Conservation (phyloP, 805 yeast genomes). For the Saccharomycopsis fodiens region DNA sequence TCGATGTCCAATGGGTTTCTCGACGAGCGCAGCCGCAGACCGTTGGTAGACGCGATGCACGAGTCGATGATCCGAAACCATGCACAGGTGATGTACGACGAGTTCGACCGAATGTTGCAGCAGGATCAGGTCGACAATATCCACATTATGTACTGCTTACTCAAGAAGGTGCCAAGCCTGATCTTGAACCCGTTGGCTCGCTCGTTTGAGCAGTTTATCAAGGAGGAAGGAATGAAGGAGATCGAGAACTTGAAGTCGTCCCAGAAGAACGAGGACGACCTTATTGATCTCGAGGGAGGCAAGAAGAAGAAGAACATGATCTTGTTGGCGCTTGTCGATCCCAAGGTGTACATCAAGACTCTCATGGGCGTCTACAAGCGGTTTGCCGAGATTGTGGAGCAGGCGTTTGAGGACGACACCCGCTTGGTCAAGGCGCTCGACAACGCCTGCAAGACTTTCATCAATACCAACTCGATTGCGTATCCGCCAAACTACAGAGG, state of each 20-base stretch:
- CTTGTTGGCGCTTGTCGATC: slow-evolving; percentile 38
- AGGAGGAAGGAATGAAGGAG: slow-evolving; percentile 52
- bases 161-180: slow-evolving; percentile 62
- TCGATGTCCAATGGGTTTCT: slow-evolving; percentile 69
- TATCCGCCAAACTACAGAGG: slow-evolving; percentile 42
- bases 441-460: slow-evolving; percentile 76
- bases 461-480: slow-evolving; percentile 78
- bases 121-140: slow-evolving; percentile 67
- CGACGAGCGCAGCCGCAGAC: slow-evolving; percentile 78
- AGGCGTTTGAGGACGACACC: slow-evolving; percentile 66
- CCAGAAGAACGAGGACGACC: slow-evolving; percentile 25
- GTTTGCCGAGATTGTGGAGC: slow-evolving; percentile 55
- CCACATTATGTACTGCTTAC: slow-evolving; percentile 64
- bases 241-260: slow-evolving; percentile 47
- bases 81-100: slow-evolving; percentile 65
- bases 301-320: slow-evolving; percentile 17
- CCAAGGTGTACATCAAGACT: slow-evolving; percentile 73
- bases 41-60: slow-evolving; percentile 70
- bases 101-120: slow-evolving; percentile 68
- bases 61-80: slow-evolving; percentile 71
- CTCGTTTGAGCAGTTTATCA: slow-evolving; percentile 66
- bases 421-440: slow-evolving; percentile 83
- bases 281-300: slow-evolving; percentile 18
- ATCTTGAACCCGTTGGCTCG: slow-evolving; percentile 74
- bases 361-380: slow-evolving; percentile 62